phyloP scores from a whole-genome alignment of 768 basidiomycete genomes.

The Asterophora lycoperdoides region DNA sequence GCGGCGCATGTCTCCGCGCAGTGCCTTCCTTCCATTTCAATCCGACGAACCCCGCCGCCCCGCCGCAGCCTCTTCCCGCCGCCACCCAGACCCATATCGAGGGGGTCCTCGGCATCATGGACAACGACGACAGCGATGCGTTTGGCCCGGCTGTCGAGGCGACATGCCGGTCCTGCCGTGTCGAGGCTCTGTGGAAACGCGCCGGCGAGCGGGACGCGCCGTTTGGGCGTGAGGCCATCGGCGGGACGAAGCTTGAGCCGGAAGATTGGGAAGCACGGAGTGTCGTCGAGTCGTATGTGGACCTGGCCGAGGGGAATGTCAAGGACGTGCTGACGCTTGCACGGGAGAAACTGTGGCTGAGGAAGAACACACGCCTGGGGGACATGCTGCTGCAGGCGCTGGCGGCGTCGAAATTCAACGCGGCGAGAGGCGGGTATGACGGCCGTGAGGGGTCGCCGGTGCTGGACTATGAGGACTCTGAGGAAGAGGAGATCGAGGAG shows the following conservation, averaged over 20 bases:
- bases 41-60: not conserved
- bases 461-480: conserved; percentile 35
- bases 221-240: conserved; percentile 44
- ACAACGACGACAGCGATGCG: conserved; percentile 70
- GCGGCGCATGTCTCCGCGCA: conserved; percentile 68
- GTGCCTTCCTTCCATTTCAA: conserved; percentile 39
- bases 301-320: conserved; percentile 67
- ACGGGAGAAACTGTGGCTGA: conserved; percentile 69
- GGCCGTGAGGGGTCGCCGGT: conserved; percentile 18
- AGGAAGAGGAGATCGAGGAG: conserved; percentile 43
- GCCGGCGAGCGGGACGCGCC: conserved; percentile 41
- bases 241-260: conserved; percentile 36
- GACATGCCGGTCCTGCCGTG: conserved; percentile 65
- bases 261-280: conserved; percentile 67
- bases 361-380: conserved; percentile 56
- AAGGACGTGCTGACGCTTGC: conserved; percentile 55
- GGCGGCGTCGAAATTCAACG: conserved; percentile 49
- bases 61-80: conserved; percentile 4
- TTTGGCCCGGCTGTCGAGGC: conserved; percentile 57
- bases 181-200: conserved; percentile 61
- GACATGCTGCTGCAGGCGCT: conserved; percentile 67
- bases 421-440: conserved; percentile 21
- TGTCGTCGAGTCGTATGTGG: conserved; percentile 66
- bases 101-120: conserved; percentile 43
- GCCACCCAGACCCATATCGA: conserved; percentile 18